Evolutionary conservation across 768 basidiomycete species (phyloP), one percentile per base, ranked within the genome.

Genomic region (Suillus ampliporus): DNA sequence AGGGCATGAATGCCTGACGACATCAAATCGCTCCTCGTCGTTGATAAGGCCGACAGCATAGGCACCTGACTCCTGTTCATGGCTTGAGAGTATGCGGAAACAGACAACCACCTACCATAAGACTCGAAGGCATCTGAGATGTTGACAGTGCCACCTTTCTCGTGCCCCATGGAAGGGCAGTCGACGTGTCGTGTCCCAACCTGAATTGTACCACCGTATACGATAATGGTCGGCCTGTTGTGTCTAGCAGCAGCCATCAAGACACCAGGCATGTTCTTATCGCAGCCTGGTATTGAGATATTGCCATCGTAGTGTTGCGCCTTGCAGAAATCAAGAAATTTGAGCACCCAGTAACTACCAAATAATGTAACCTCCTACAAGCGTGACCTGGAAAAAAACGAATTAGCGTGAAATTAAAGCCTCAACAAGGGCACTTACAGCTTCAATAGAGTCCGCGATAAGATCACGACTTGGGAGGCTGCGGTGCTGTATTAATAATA

Each of bases 241-340:
- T 94, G 90, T 57, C 94, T 87, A 43, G 81, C 90, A 1, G 93
- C 93, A 17, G 94, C 94, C 71, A 95, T 92, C 61, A 94, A 81
- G 71, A 89, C 91, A 19, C 92, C 94, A 10, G 93, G 93, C 94
- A 95, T 94, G 71, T 95, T 95, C 79, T 95, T 95, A 76, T 95
- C 93, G 67, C 93, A 95, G 61, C 93, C 92, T 19, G 94, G 94
- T 58, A 94, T 83, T 6, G 90, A 86, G 67, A 95, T 92, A 69
- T 94, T 93, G 14, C 86, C 93, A 64, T 95, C 94, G 68, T 95
- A 94, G 69, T 93, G 87, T 79, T 95, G 93, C 23, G 92, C 91
- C 91, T 91, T 60, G 35, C 41, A 57, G 23, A 58, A 40, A 46
- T 38, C 28, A 51, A 17, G 38, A n/a, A n/a, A 21, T 13, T 51